Base-by-base conservation (phyloP, 371 early-diverging fungal genomes). In the Capillidium heterosporum region DNA sequence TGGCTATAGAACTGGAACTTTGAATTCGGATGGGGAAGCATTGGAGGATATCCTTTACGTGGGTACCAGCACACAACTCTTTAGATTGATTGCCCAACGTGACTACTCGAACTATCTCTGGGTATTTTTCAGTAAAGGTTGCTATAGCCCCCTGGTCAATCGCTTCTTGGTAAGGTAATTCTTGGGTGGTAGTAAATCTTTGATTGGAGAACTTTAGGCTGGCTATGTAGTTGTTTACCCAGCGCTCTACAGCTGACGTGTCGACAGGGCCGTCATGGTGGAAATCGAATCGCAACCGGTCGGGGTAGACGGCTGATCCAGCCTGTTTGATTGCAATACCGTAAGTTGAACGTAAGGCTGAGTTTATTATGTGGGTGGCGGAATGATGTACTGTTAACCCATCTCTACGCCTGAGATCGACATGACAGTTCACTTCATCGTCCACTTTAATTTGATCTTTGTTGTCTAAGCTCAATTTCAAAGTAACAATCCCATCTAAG, bases 31-130 rank as follows among this genome's bases (percentile, higher is more conserved):
- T 83, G 10, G 87, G 87, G 59, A 74, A 84, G 24, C 82, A 61
- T 19, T 66, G 70, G 0, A 69, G 63, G 0, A 84, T 66, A 42
- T 76, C 63, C 19, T 69, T 68, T 28, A 84, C 75, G 64, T 87
- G 87, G 0, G 87, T 87, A 26, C 87, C 87, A 57, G 81, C 78
- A 60, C 87, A 87, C 17, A 84, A 60, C 56, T 87, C 87, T 62
- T 67, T 71, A 10, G 82, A 82, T 7, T 35, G 7, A 8, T 80
- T 62, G 4, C 44, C 8, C 62, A 72, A 70, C 54, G 74, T 71
- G 49, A 80, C 67, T 1, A 78, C 74, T 24, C 84, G 77, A 4
- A 85, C 86, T 8, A 65, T 60, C 0, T 78, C 77, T 7, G 69
- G 68, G 59, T 85, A 84, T 50, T 80, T 82, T 62, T 85, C 85